phyloP scores from a whole-genome alignment of 305 asterid genomes.

The Nicotiana rustica region DNA sequence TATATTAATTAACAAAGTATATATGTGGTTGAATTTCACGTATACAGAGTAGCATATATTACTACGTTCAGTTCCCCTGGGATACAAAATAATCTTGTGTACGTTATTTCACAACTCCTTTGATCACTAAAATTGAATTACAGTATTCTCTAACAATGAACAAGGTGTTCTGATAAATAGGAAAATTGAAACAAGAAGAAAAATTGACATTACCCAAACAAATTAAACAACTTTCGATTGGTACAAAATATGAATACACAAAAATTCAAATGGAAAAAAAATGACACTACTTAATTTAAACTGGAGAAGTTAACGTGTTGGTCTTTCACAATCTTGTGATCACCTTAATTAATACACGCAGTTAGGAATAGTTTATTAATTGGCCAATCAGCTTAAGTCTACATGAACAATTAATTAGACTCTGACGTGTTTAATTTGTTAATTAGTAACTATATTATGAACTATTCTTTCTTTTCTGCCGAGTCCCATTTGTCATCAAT shows the following conservation, averaged over 20 bases:
- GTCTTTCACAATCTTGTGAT: constrained; percentile 21
- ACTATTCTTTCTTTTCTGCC: constrained; percentile 57
- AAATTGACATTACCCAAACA: not conserved
- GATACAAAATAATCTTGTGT: too few relatives aligned
- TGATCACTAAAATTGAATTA: not conserved
- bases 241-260: constrained; percentile 24
- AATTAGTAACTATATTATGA: not conserved
- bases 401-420: not conserved
- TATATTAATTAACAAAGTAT: too few relatives aligned
- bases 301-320: constrained; percentile 27
- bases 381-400: not conserved
- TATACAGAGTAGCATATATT: too few relatives aligned
- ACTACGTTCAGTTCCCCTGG: too few relatives aligned
- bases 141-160: not conserved
- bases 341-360: not conserved
- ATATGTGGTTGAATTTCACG: too few relatives aligned
- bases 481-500: constrained; percentile 72
- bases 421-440: not conserved
- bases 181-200: not conserved
- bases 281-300: not conserved
- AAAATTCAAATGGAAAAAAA: not conserved
- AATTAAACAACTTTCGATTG: not conserved
- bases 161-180: not conserved
- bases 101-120: not conserved
- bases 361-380: constrained; percentile 18